Conservation (phyloP, 2,329 filamentous ascomycete genomes). For the Xenoacremonium recifei region DNA sequence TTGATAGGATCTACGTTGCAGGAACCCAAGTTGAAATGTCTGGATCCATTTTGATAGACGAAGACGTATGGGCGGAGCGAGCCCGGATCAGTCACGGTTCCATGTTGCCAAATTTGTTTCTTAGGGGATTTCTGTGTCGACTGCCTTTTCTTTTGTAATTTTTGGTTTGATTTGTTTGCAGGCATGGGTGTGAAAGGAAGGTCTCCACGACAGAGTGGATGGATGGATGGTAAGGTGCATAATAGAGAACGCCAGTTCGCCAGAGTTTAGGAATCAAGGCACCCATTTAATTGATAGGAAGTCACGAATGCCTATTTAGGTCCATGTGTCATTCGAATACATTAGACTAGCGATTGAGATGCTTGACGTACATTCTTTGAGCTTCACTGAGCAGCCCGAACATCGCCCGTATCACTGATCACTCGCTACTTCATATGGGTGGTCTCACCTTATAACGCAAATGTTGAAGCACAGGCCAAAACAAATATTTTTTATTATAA, state of each 20-base stretch:
- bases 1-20: constrained; percentile 25
- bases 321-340: too few species aligned
- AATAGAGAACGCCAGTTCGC: constrained; percentile 27
- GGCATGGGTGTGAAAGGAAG: constrained; percentile 23
- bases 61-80: constrained; percentile 12
- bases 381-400: too few species aligned
- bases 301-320: too few species aligned
- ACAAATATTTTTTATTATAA: too few species aligned
- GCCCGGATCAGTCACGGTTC: neutral
- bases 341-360: too few species aligned
- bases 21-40: constrained; percentile 20
- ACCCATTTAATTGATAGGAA: too few species aligned
- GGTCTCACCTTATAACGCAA: too few species aligned
- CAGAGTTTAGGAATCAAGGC: constrained; percentile 19
- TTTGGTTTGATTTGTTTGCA: too few species aligned
- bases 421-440: too few species aligned
- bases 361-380: too few species aligned
- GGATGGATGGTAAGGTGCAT: constrained; percentile 27
- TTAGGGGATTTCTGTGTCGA: constrained; percentile 20
- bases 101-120: neutral
- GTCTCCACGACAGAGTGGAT: constrained; percentile 23
- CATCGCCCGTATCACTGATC: too few species aligned
- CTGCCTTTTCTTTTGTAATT: constrained; percentile 10
- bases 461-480: too few species aligned
- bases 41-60: constrained; percentile 27